Evolutionary conservation across 2,329 filamentous ascomycete genomes (phyloP).

Genomic region (Paraphaeosphaeria sporulosa): DNA sequence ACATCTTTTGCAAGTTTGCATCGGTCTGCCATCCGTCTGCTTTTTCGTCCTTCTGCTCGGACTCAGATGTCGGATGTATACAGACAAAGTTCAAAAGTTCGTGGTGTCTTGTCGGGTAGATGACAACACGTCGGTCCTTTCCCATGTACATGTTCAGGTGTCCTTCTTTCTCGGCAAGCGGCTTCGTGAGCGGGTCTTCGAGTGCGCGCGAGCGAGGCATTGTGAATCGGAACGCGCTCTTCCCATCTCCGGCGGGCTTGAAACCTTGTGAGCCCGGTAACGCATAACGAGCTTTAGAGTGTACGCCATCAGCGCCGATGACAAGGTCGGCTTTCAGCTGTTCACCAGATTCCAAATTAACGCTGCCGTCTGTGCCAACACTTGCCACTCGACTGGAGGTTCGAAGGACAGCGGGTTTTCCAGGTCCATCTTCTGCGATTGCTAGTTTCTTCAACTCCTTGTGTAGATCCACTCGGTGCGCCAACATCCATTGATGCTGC

Average conservation of each 20-base stretch:
- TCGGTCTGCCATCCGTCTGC: constrained; percentile 47
- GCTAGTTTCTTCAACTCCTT: constrained; percentile 59
- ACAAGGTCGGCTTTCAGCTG: constrained; percentile 58
- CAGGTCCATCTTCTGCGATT: constrained; percentile 45
- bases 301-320: constrained; percentile 64
- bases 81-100: constrained; percentile 56
- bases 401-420: constrained; percentile 48
- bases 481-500: constrained; percentile 62
- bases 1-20: constrained; percentile 48
- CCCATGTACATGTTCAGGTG: constrained; percentile 55
- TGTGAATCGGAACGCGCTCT: constrained; percentile 66
- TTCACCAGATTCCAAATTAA: constrained; percentile 56
- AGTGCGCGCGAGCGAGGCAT: constrained; percentile 56
- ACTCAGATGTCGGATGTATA: constrained; percentile 50
- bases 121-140: constrained; percentile 54
- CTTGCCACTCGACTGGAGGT: constrained; percentile 54
- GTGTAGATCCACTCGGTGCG: constrained; percentile 63
- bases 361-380: constrained; percentile 47
- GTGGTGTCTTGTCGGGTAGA: constrained; percentile 58
- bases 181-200: constrained; percentile 50
- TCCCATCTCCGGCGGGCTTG: constrained; percentile 57
- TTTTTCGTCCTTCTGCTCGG: constrained; percentile 26
- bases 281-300: constrained; percentile 44
- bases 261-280: constrained; percentile 40
- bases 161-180: constrained; percentile 49